These are phyloP conservation scores for Nakaseomyces delphensis DNA, from an alignment of 1,139 yeast species.

Conservation along the genomic window DNA sequence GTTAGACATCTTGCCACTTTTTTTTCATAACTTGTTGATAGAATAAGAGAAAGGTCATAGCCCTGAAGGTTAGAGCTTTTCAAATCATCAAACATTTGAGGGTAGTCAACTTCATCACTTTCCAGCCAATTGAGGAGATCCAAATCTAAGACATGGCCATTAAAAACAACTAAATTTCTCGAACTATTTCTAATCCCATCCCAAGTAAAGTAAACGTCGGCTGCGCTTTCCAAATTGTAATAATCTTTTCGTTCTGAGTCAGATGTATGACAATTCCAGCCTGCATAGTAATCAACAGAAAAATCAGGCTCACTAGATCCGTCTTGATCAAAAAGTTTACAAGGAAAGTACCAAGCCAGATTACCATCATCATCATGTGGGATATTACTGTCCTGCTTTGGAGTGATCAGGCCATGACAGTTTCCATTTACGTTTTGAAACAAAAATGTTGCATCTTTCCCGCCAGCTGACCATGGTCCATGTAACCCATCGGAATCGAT, in stretches of 20 bases:
- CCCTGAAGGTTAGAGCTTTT: constrained; percentile 57
- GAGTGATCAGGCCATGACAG: constrained; percentile 73
- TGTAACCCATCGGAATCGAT: constrained; percentile 62
- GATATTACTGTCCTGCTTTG: constrained; percentile 60
- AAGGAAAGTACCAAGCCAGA: constrained; percentile 95
- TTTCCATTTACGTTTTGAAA: constrained; percentile 95
- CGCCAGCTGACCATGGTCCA: constrained; percentile 85
- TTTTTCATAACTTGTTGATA: constrained; percentile 62
- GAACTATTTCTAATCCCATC: constrained; percentile 64
- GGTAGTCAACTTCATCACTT: constrained; percentile 59
- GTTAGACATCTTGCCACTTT: constrained; percentile 71
- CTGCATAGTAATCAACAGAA: constrained; percentile 54
- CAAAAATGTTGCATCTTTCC: constrained; percentile 76
- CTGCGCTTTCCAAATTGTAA: constrained; percentile 51
- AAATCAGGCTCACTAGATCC: constrained; percentile 62
- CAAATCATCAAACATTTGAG: constrained; percentile 57
- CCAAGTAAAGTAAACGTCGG: constrained; percentile 87
- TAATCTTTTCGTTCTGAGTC: constrained; percentile 56
- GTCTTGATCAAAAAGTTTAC: constrained; percentile 59
- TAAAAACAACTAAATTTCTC: constrained; percentile 74
- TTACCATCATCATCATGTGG: constrained; percentile 54
- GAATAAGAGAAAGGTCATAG: constrained; percentile 68
- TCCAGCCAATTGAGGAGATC: constrained; percentile 68
- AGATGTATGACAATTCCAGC: constrained; percentile 90
- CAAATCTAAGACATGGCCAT: constrained; percentile 81